Evolutionary conservation across 2,329 filamentous ascomycete species (phyloP).

Genomic region (Beauveria brongniartii): DNA sequence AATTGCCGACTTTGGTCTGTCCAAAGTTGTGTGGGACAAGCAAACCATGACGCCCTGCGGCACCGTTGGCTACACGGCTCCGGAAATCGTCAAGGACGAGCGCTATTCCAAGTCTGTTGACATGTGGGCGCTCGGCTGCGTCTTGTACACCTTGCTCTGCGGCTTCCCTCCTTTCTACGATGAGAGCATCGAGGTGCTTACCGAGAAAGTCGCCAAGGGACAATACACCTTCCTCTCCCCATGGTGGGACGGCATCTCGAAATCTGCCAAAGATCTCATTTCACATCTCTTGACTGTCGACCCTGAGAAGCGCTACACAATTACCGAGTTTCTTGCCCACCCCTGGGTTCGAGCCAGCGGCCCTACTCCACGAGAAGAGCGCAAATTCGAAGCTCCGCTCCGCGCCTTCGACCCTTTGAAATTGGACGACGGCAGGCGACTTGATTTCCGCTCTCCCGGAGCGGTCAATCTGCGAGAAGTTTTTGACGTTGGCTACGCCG

Average conservation of each 20-base stretch:
- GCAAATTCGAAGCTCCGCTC: slow-evolving; percentile 35
- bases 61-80: slow-evolving; percentile 94
- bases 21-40: slow-evolving; percentile 96
- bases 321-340: slow-evolving; percentile 85
- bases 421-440: slow-evolving; percentile 58
- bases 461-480: slow-evolving; percentile 94
- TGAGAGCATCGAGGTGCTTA: slow-evolving; percentile 92
- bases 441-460: slow-evolving; percentile 92
- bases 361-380: slow-evolving; percentile 50
- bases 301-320: slow-evolving; percentile 89
- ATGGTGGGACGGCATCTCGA: slow-evolving; percentile 99
- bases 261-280: slow-evolving; percentile 87
- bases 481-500: slow-evolving; percentile 96
- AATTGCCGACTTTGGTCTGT: slow-evolving; percentile 95
- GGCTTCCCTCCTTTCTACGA: slow-evolving; percentile 98
- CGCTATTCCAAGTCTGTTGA: slow-evolving; percentile 97
- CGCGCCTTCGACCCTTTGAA: slow-evolving; percentile 50
- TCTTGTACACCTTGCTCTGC: slow-evolving; percentile 92
- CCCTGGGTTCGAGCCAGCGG: slow-evolving; percentile 77
- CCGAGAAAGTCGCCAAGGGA: slow-evolving; percentile 92
- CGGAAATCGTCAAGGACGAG: slow-evolving; percentile 98
- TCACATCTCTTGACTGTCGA: slow-evolving; percentile 90
- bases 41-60: slow-evolving; percentile 99
- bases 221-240: slow-evolving; percentile 97
- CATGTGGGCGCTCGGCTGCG: slow-evolving; percentile 98